A percentile compares a stretch with the other conserved stretches of the same genome.
phyloP scores from a whole-genome alignment of 306 rosid genomes.

The Quercus cerris region DNA sequence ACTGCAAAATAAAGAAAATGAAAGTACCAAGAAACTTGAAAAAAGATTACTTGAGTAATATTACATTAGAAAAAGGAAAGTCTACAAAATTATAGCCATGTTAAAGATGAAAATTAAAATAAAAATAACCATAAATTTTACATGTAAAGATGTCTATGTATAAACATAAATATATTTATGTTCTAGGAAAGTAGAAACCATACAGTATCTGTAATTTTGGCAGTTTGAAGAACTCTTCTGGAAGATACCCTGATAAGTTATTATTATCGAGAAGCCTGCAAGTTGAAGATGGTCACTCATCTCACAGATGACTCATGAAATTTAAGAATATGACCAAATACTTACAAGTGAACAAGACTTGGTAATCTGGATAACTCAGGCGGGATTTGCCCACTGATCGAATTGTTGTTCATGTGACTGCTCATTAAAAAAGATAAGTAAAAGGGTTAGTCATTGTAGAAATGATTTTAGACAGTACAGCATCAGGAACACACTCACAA shows the following conservation, averaged over 20 bases:
- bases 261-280: conserved; percentile 53
- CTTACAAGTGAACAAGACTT: conserved; percentile 38
- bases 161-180: background rate
- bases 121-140: background rate
- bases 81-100: background rate
- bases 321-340: background rate
- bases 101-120: background rate
- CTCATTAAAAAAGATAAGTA: background rate
- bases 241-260: conserved; percentile 43
- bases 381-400: conserved; percentile 45
- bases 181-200: conserved; percentile 1
- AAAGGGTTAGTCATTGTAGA: background rate
- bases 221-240: conserved; percentile 34
- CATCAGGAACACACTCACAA: conserved; percentile 29
- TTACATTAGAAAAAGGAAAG: background rate
- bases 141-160: background rate
- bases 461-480: background rate
- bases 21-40: background rate
- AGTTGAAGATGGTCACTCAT: background rate
- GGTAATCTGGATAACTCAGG: conserved; percentile 33
- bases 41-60: background rate
- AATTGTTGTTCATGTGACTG: conserved; percentile 60
- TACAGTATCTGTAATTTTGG: conserved; percentile 34
- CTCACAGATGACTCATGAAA: background rate
- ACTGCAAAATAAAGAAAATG: conserved; percentile 24